These are phyloP conservation scores for Chloroidium sp. DNA, from an alignment of 163 green algal genomes.

Conservation along the genomic window DNA sequence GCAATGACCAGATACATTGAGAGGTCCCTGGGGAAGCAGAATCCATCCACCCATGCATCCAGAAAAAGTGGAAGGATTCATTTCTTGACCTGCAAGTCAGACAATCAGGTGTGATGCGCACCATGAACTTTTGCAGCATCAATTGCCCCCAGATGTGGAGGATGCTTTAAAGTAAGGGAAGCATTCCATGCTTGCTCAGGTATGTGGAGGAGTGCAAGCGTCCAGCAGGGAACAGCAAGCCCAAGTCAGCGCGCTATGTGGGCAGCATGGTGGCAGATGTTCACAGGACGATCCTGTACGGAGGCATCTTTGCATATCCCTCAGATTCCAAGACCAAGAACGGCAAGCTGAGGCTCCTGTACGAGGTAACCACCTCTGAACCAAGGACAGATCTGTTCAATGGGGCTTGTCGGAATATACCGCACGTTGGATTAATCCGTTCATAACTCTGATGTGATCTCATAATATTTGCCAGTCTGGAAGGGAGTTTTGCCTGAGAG, in stretches of 20 bases:
- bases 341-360: conserved; percentile 65
- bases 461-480: no score
- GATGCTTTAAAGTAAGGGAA: background rate
- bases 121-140: no score
- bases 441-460: background rate
- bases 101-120: no score
- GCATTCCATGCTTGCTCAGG: conserved; percentile 7
- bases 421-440: background rate
- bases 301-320: conserved; percentile 68
- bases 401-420: background rate
- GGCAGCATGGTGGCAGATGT: conserved; percentile 72
- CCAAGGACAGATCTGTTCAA: background rate
- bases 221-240: conserved; percentile 21
- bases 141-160: background rate
- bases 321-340: conserved; percentile 53
- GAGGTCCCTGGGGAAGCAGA: no score
- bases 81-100: no score
- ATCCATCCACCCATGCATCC: no score
- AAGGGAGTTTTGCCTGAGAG: no score
- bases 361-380: conserved; percentile 29
- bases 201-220: conserved; percentile 52
- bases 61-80: no score
- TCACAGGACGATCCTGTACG: conserved; percentile 67
- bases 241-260: conserved; percentile 56
- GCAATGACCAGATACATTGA: no score